A percentile compares a stretch with the other conserved stretches of the same genome.
Evolutionary conservation across 2,329 filamentous ascomycete genomes (phyloP).

Genomic region (Dactylonectria macrodidyma): DNA sequence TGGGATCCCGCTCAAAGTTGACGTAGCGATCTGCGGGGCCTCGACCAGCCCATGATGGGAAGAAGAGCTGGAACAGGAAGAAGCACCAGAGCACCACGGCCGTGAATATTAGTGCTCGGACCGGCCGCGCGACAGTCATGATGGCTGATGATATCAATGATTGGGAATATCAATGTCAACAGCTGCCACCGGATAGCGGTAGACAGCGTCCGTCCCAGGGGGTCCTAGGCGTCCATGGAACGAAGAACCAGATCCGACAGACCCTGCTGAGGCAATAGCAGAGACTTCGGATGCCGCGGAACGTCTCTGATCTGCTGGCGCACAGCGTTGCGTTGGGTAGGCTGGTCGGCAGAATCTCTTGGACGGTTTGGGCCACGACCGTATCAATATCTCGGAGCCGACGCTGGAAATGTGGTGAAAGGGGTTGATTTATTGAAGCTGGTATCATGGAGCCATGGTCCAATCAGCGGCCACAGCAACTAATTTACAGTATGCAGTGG

Average conservation of each 20-base stretch:
- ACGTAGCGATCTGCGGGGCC: constrained; percentile 59
- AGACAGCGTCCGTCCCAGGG: background rate
- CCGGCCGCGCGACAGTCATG: constrained; percentile 91
- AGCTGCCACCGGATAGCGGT: constrained; percentile 14
- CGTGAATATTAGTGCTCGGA: constrained; percentile 82
- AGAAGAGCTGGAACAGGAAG: constrained; percentile 83
- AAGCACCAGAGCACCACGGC: constrained; percentile 83
- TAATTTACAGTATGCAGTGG: constrained; percentile 27
- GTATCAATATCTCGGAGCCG: constrained; percentile 3
- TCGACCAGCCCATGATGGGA: constrained; percentile 65
- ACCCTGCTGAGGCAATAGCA: background rate
- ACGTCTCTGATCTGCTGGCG: background rate
- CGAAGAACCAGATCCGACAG: background rate
- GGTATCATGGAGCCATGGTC: constrained; percentile 37
- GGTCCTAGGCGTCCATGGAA: constrained; percentile 40
- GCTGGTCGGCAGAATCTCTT: background rate
- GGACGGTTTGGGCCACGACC: background rate
- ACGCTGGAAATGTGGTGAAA: constrained; percentile 33
- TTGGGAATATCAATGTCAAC: constrained; percentile 10
- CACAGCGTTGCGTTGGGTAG: background rate
- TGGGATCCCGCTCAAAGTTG: constrained; percentile 84
- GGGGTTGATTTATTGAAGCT: constrained; percentile 42
- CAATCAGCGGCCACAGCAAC: constrained; percentile 36
- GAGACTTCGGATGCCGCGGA: background rate
- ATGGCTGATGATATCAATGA: background rate